Base-by-base conservation (phyloP, 1,139 yeast species). In the Lodderomyces elongisporus region DNA sequence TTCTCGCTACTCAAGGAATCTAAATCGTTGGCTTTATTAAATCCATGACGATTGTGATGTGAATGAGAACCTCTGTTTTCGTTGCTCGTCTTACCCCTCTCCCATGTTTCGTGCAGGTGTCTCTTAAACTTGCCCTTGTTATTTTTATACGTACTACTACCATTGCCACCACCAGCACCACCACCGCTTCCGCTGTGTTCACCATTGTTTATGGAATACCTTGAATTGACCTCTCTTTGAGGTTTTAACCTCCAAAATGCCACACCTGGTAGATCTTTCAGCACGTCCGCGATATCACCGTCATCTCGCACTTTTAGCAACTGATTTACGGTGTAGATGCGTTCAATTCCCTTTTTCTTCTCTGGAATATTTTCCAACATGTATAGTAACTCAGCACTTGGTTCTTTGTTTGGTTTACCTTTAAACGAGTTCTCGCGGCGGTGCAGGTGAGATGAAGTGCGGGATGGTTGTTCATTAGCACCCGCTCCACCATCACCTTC, bases 161-260 rank as follows among this genome's bases (percentile, higher is more conserved):
- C 14, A 10, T 25, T 26, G n/a, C 29, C 22, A 10, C 22, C 22
- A 10, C 22, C 22, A 20, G 9, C 22, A 20, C 22, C 22, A 20
- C 22, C 22, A 20, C 7, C 22, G 14, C 17, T 26, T 12, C 31
- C 32, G 14, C 33, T 31, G 26, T 25, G 22, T 24, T 26, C 27
- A 8, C 20, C 15, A 39, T 47, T 21, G 20, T 21, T n/a, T 14
- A 30, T 23, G n/a, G n/a, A n/a, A 16, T 23, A 21, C 24, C 27
- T 30, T 12, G 22, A 21, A 10, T 28, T 13, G 34, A 36, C 20
- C 34, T 38, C 36, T 41, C 45, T 34, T 21, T 15, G 17, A 15
- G 35, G 17, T 24, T 37, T 35, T 16, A 37, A 54, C 36, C 66
- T 51, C 74, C 76, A 73, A 42, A 72, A 72, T 2, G 56, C 51